Base-by-base conservation (phyloP, 2,329 filamentous ascomycete genomes). In the Beauveria bassiana region DNA sequence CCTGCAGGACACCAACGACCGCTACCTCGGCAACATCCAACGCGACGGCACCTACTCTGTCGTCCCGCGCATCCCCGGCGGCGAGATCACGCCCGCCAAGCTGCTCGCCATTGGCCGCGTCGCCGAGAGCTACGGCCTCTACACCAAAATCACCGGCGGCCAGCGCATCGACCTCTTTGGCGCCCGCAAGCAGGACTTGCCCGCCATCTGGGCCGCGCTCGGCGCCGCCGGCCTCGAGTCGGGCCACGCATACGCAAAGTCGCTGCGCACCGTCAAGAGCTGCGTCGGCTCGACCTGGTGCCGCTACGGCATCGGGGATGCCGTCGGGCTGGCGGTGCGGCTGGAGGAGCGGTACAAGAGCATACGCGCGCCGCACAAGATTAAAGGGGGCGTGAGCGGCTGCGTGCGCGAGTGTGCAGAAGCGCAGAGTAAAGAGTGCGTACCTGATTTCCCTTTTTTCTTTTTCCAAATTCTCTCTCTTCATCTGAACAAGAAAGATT, bases 121-220 rank as follows among this genome's bases (percentile, higher is more conserved):
- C 0, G 92, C 91, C 0, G 90, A 90, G 77, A 88, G 93, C 71
- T 96, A 91, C 70, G 82, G 83, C 42, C 78, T 96, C 7, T 96
- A 96, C 76, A 91, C 87, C 70, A 96, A 96, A 75, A 96, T 96
- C 70, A 96, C 92, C 0, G 92, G 92, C 61, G 92, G 90, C 1
- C 92, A 96, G 74, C 85, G 92, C 61, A 96, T 96, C 70, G 92
- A 96, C 73, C 85, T 96, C 86, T 96, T 96, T 69, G 92, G 92
- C 46, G 92, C 92, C 0, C 87, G 86, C 74, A 96, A 96, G 75
- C 89, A 95, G 66, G 91, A 96, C 71, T 79, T 96, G 20, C 80
- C 90, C 2, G 81, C 82, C 16, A 96, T 96, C 68, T 96, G 92
- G 92, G 83, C 83, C 49, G 84, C 86, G 66, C 80, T 96, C 3